Conservation (phyloP, 164 flowering plant genomes). For the Vitis amurensis region DNA sequence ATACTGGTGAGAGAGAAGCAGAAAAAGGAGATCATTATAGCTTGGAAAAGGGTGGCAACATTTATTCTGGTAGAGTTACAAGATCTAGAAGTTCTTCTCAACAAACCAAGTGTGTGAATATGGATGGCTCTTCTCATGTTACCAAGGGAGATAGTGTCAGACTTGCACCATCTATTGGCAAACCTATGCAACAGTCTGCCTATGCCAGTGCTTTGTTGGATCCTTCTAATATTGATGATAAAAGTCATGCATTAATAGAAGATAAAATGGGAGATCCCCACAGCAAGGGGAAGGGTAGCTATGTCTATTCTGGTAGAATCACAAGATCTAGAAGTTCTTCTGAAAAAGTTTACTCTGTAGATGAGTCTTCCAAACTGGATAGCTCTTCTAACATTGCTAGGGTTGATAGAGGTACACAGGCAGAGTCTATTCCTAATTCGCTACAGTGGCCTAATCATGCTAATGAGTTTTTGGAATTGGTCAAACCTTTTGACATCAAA, state of each 20-base stretch:
- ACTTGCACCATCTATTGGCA: background rate
- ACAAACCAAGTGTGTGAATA: no score
- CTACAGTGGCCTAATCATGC: background rate
- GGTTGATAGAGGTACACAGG: slow-evolving; percentile 12
- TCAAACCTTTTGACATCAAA: background rate
- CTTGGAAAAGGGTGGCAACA: no score
- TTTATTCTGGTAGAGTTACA: no score
- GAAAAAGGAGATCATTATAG: slow-evolving; percentile 3
- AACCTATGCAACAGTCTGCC: slow-evolving; percentile 3
- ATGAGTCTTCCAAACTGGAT: slow-evolving; percentile 5
- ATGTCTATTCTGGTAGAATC: slow-evolving; percentile 16
- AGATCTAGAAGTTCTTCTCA: no score
- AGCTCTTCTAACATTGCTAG: slow-evolving; percentile 13
- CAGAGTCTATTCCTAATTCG: slow-evolving; percentile 7
- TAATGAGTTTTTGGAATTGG: slow-evolving; percentile 6
- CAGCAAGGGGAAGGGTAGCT: slow-evolving; percentile 10
- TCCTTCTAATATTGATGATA: background rate
- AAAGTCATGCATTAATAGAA: slow-evolving; percentile 8
- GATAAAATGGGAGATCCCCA: slow-evolving; percentile 2
- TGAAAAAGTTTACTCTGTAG: background rate
- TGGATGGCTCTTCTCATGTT: no score
- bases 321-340: slow-evolving; percentile 26
- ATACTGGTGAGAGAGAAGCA: background rate
- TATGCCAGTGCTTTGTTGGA: slow-evolving; percentile 11
- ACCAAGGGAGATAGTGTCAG: no score